Evolutionary conservation across 2,329 filamentous ascomycete genomes (phyloP).

Genomic region (Colletotrichum echinochloae): DNA sequence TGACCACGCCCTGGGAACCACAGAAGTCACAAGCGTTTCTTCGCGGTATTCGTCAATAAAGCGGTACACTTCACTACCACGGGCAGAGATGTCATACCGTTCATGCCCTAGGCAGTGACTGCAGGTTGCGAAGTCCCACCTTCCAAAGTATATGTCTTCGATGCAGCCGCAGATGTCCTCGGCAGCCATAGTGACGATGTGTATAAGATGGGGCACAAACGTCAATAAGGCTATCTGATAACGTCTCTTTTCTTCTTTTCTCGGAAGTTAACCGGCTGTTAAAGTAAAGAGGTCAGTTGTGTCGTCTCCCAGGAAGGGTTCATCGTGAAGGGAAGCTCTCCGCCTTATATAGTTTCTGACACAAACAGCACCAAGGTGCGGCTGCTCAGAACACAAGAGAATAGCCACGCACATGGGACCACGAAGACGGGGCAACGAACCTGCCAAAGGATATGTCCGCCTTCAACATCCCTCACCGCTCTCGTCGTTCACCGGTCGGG

Average conservation of each 20-base stretch:
- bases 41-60: neutral
- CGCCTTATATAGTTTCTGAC: conserved; percentile 5
- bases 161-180: conserved; percentile 43
- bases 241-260: neutral
- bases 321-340: no score
- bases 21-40: conserved; percentile 30
- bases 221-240: neutral
- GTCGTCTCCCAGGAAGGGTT: neutral
- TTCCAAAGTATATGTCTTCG: conserved; percentile 32
- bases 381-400: neutral
- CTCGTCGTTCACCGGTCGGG: neutral
- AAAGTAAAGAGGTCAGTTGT: neutral
- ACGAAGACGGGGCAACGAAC: neutral
- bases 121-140: conserved; percentile 38
- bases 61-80: neutral
- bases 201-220: no score
- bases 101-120: conserved; percentile 30
- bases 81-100: neutral
- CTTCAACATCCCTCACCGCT: conserved; percentile 22
- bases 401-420: neutral
- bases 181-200: conserved; percentile 13
- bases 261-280: no score
- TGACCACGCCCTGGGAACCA: conserved; percentile 32
- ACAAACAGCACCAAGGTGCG: neutral
- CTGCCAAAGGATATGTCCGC: neutral